Conservation (phyloP, 1,284 basidiomycete species). For the Pseudozyma tsukubaensis region DNA sequence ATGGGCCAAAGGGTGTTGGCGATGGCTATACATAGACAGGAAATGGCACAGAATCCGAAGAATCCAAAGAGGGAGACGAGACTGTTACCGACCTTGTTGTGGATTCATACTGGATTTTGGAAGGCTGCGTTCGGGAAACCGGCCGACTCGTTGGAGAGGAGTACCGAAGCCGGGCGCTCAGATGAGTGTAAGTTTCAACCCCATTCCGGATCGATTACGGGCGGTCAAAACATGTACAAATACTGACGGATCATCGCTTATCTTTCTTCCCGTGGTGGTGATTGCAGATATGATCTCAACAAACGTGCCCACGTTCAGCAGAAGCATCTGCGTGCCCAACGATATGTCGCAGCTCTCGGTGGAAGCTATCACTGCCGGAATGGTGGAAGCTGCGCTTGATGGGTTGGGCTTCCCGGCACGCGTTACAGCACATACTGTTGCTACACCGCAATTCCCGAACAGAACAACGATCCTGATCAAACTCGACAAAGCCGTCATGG, state of each 20-base stretch:
- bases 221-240: no score
- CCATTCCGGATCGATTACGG: neutral
- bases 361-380: conserved; percentile 94
- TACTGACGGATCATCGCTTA: neutral
- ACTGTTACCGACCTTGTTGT: conserved; percentile 60
- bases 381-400: conserved; percentile 96
- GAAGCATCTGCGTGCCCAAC: conserved; percentile 89
- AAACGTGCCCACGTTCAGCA: conserved; percentile 91
- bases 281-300: conserved; percentile 93
- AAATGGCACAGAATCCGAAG: conserved; percentile 52
- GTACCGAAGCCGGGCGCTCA: conserved; percentile 81
- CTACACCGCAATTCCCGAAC: conserved; percentile 81
- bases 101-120: conserved; percentile 79
- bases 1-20: conserved; percentile 56
- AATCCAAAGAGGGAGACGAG: conserved; percentile 64
- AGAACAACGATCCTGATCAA: conserved; percentile 68
- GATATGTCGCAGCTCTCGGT: conserved; percentile 94
- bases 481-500: conserved; percentile 62
- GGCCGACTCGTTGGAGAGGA: conserved; percentile 93
- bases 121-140: conserved; percentile 90
- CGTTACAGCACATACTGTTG: conserved; percentile 94
- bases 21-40: conserved; percentile 53
- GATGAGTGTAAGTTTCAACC: conserved; percentile 82
- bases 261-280: neutral
- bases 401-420: conserved; percentile 93